These are phyloP conservation scores for Candida sakaeoensis DNA, from an alignment of 805 yeast species.

Conservation along the genomic window DNA sequence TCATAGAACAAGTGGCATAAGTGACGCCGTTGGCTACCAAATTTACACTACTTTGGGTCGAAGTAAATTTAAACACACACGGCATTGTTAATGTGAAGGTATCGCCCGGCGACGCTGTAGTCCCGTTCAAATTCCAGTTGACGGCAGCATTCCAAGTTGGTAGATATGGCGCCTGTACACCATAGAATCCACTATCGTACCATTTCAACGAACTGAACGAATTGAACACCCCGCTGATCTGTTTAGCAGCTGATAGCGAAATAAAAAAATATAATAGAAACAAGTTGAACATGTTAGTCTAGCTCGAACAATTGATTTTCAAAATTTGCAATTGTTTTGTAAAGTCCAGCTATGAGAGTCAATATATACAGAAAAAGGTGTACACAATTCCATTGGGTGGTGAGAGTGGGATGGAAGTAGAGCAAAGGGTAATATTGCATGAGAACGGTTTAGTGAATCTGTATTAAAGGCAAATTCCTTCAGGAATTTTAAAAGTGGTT, in stretches of 20 bases:
- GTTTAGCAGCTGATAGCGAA: neutral
- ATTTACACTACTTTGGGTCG: conserved; percentile 11
- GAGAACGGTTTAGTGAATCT: too few relatives aligned
- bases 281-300: neutral
- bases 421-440: too few relatives aligned
- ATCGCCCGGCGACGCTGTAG: conserved; percentile 19
- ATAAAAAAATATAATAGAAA: neutral
- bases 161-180: conserved; percentile 1
- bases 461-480: too few relatives aligned
- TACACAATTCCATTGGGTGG: too few relatives aligned
- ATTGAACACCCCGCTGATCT: conserved; percentile 9
- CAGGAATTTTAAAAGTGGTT: too few relatives aligned
- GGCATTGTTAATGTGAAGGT: conserved; percentile 25
- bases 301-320: neutral
- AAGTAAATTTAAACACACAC: conserved; percentile 21
- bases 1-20: conserved; percentile 22
- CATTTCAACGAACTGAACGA: conserved; percentile 6
- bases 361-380: neutral
- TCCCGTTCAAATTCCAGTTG: conserved; percentile 18
- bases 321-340: neutral
- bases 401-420: too few relatives aligned
- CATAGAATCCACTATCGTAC: conserved; percentile 1
- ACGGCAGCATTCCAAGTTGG: conserved; percentile 18
- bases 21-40: conserved; percentile 12
- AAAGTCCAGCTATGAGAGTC: neutral